Conservation (phyloP, 1,139 yeast genomes). For the Citeromyces hawaiiensis region DNA sequence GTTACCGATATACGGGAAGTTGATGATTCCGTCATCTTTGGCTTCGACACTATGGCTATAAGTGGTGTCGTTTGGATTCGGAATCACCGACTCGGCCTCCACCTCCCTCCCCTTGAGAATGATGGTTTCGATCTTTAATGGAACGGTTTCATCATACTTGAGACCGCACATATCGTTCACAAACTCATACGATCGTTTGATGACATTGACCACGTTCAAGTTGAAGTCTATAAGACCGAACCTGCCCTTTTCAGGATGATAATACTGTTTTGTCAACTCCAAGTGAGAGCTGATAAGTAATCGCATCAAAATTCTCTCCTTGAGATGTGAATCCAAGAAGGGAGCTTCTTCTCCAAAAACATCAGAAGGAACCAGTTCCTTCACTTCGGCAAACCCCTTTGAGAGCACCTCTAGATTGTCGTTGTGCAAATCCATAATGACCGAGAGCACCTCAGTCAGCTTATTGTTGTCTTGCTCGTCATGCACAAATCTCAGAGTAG, state of each 20-base stretch:
- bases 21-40: constrained; percentile 5
- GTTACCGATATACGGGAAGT: constrained; percentile 71
- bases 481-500: constrained; percentile 9
- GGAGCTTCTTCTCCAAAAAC: constrained; percentile 34
- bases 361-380: constrained; percentile 23
- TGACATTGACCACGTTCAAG: constrained; percentile 46
- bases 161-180: constrained; percentile 74
- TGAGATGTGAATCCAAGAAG: constrained; percentile 66
- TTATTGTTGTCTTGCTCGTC: constrained; percentile 38
- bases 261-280: constrained; percentile 29
- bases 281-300: constrained; percentile 78
- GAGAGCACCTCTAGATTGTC: constrained; percentile 76
- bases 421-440: constrained; percentile 61
- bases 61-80: neutral
- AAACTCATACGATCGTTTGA: constrained; percentile 51
- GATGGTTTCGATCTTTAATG: constrained; percentile 34
- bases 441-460: constrained; percentile 36
- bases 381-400: constrained; percentile 70
- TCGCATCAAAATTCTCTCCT: constrained; percentile 77
- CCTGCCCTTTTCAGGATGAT: constrained; percentile 23
- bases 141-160: constrained; percentile 67
- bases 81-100: constrained; percentile 5
- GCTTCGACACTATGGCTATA: constrained; percentile 5
- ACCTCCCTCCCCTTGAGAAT: constrained; percentile 8
- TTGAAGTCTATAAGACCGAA: constrained; percentile 57